A percentile compares a stretch with the other conserved stretches of the same genome.
Conservation (phyloP, 768 basidiomycete species). For the Podaxis sp. region DNA sequence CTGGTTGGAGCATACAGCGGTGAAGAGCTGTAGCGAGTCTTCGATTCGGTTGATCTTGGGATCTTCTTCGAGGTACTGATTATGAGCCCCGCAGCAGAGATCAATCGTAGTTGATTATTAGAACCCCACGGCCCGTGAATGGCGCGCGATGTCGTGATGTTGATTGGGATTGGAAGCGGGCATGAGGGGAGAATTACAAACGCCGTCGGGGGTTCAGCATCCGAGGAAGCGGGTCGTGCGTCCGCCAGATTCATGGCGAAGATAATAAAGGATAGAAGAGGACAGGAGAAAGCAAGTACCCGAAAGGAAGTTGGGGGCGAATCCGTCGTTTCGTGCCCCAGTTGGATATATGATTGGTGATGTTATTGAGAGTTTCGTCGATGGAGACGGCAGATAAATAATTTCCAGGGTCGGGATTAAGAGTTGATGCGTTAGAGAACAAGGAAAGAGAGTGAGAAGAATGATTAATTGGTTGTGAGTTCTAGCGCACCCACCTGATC, state of each 20-base stretch:
- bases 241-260: not conserved
- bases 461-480: not conserved
- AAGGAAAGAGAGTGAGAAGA: not conserved
- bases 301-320: not conserved
- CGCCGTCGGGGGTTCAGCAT: not conserved
- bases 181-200: not conserved
- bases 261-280: not conserved
- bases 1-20: conserved; percentile 71
- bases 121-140: not conserved
- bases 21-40: conserved; percentile 80
- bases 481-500: conserved; percentile 58
- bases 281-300: not conserved
- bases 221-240: not conserved
- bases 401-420: not conserved
- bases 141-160: not conserved
- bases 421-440: not conserved
- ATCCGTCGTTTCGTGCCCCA: not conserved
- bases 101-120: not conserved
- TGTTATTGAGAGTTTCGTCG: not conserved
- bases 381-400: not conserved
- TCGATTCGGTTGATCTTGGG: conserved; percentile 75
- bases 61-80: conserved; percentile 81
- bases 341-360: not conserved
- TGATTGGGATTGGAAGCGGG: not conserved
- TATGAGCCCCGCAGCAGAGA: not conserved